Evolutionary conservation across 306 rosid genomes (phyloP).

Genomic region (Senna tora): DNA sequence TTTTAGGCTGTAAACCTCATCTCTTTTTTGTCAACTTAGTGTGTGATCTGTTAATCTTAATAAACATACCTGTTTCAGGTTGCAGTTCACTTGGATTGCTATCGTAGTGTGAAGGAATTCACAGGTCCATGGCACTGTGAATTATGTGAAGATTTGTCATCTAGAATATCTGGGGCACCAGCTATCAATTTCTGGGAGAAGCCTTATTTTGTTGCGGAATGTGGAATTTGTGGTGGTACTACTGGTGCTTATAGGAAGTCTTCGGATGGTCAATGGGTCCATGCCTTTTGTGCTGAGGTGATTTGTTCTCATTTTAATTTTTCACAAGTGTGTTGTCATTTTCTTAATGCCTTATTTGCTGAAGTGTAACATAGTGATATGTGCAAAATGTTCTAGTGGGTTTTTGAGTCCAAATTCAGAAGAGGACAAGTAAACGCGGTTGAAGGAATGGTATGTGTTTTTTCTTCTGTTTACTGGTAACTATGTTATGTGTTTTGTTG

Average conservation of each 20-base stretch:
- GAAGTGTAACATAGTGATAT: conserved; percentile 13
- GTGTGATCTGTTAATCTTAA: conserved; percentile 29
- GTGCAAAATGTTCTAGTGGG: conserved; percentile 64
- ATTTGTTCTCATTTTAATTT: conserved; percentile 10
- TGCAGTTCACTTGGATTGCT: conserved; percentile 93
- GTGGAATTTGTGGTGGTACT: conserved; percentile 90
- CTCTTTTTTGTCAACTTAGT: conserved; percentile 15
- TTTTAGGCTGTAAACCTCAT: conserved; percentile 21
- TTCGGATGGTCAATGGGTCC: conserved; percentile 94
- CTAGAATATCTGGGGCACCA: conserved; percentile 56
- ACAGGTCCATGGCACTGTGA: conserved; percentile 98
- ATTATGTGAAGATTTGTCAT: conserved; percentile 75
- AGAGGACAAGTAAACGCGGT: conserved; percentile 81
- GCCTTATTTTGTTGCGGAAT: conserved; percentile 71
- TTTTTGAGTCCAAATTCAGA: conserved; percentile 79
- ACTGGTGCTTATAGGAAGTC: conserved; percentile 94
- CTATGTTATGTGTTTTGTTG: neutral
- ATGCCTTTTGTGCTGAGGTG: conserved; percentile 99
- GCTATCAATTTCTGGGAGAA: conserved; percentile 85
- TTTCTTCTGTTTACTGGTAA: too few species aligned
- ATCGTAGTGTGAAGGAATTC: conserved; percentile 75
- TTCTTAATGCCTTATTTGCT: conserved; percentile 9
- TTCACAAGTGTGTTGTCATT: conserved; percentile 7
- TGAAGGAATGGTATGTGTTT: conserved; percentile 84
- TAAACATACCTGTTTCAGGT: conserved; percentile 57